Evolutionary conservation across 2,329 filamentous ascomycete genomes (phyloP), one percentile per base, ranked within the genome.

Genomic region (Aspergillus eucalypticola): DNA sequence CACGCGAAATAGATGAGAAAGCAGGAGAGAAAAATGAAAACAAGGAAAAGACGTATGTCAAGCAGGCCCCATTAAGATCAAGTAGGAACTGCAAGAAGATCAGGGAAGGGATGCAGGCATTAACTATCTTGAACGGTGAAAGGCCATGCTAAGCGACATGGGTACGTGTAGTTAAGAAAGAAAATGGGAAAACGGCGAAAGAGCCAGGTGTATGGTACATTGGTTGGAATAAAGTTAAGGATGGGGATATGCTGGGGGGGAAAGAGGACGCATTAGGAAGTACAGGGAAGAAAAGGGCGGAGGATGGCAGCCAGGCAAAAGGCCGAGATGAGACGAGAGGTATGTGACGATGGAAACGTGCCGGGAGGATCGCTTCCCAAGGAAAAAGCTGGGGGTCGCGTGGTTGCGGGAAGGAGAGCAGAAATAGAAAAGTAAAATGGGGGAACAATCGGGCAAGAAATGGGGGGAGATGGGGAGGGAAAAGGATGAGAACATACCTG

Each of bases 331-430:
- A 13, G n/a, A 57, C 32, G 60, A 29, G 60, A 29, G 38, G 41
- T 54, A 62, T 60, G 57, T 35, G 46, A 23, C 48, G 54, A 54
- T 48, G 54, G 55, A 53, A 56, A 54, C 41, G 54, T 56, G 54
- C 54, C 41, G 29, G 32, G 13, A 25, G 19, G 44, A 44, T 41
- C 8, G 52, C 32, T 35, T 17, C 17, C 21, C 27, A 38, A 48
- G 48, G 32, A 17, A 25, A 56, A 35, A 48, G 54, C 42, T 27
- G 32, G 42, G 35, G 11, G 50, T 48, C n/a, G 17, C 25, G 60
- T 64, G 60, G 39, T 41, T 54, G 49, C 56, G 39, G 46, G 38
- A 58, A 61, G 42, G 54, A n/a, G 44, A 61, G 48, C 60, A 58
- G 19, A 60, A 39, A 50, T 60, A 58, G 19, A 60, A 35, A 50